A percentile compares a stretch with the other conserved stretches of the same genome.
Evolutionary conservation across 108 stramenopile species (phyloP).

Genomic region (Schizochytrium sp.): DNA sequence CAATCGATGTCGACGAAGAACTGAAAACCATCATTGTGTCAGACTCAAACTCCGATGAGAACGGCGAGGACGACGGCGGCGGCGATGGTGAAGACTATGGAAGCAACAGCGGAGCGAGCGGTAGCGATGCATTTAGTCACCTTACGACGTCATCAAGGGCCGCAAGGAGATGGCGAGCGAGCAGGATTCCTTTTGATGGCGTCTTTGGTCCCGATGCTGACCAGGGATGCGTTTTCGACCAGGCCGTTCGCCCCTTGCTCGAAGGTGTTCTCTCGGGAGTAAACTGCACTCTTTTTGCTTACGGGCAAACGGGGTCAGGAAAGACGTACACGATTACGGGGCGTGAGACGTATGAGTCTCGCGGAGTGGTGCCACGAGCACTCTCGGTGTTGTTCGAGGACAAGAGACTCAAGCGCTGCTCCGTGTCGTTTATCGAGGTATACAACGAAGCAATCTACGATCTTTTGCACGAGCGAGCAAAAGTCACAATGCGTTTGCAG

Average conservation of each 20-base stretch:
- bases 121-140: no score
- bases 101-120: no score
- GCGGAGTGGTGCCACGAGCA: slow-evolving; percentile 51
- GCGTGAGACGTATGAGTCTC: slow-evolving; percentile 38
- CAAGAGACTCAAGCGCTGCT: neutral
- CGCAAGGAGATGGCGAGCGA: neutral
- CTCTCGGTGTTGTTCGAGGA: slow-evolving; percentile 39
- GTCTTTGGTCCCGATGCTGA: neutral
- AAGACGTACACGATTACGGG: slow-evolving; percentile 58
- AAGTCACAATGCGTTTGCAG: neutral
- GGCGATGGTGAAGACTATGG: no score
- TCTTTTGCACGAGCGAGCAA: slow-evolving; percentile 32
- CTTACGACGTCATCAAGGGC: no score
- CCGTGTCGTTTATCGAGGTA: slow-evolving; percentile 51
- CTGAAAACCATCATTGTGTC: no score
- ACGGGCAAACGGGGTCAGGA: slow-evolving; percentile 59
- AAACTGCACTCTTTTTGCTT: slow-evolving; percentile 21
- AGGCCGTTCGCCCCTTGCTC: neutral
- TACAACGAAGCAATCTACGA: slow-evolving; percentile 56
- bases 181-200: neutral
- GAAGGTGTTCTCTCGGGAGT: neutral
- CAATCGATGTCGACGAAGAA: no score
- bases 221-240: neutral
- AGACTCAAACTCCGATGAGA: no score
- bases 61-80: no score